Evolutionary conservation across 129 eudicot species (phyloP).

Genomic region (Chrysanthemum makinoi): DNA sequence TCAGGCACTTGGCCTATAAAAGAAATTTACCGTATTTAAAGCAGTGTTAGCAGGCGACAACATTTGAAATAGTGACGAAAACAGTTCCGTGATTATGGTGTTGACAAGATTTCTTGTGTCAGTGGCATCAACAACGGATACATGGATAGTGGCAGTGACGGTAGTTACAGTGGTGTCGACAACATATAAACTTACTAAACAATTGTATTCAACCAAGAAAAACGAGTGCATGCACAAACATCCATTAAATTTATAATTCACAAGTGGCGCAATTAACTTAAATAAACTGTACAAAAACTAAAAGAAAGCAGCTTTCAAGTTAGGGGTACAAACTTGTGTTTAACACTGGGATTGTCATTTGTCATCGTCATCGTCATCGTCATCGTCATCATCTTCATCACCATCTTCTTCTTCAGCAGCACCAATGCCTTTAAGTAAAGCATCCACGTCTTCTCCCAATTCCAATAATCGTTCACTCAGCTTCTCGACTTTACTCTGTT

Average conservation of each 20-base stretch:
- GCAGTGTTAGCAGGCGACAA: too few relatives aligned
- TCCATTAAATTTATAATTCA: neutral
- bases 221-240: neutral
- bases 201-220: too few relatives aligned
- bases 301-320: slow-evolving; percentile 13
- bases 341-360: slow-evolving; percentile 2
- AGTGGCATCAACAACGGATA: too few relatives aligned
- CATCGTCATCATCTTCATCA: slow-evolving; percentile 42
- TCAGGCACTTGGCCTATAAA: too few relatives aligned
- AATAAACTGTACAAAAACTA: slow-evolving; percentile 18
- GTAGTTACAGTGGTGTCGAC: too few relatives aligned
- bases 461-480: slow-evolving; percentile 57
- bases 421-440: slow-evolving; percentile 77
- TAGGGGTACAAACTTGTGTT: slow-evolving; percentile 1
- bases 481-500: slow-evolving; percentile 85
- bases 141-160: too few relatives aligned
- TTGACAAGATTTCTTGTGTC: too few relatives aligned
- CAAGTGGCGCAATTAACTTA: slow-evolving; percentile 2
- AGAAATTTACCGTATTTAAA: too few relatives aligned
- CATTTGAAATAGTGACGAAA: too few relatives aligned
- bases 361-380: slow-evolving; percentile 29
- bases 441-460: slow-evolving; percentile 81
- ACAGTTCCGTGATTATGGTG: too few relatives aligned
- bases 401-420: slow-evolving; percentile 56
- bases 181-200: too few relatives aligned